Conservation (phyloP, 768 basidiomycete genomes). For the Russula ochroleuca region DNA sequence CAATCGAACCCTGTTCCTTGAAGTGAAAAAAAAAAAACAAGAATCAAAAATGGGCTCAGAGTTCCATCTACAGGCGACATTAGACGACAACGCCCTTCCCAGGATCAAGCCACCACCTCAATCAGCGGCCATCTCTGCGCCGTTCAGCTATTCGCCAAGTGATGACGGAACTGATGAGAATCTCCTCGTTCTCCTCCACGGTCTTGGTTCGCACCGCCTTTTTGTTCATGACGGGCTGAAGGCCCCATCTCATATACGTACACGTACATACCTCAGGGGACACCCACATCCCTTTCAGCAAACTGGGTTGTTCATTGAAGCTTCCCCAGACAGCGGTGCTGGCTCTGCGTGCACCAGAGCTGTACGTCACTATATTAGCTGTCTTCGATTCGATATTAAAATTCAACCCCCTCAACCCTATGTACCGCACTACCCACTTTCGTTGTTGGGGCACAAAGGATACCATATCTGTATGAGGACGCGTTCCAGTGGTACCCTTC, state of each 20-base stretch:
- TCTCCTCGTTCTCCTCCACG: constrained; percentile 77
- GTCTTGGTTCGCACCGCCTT: constrained; percentile 55
- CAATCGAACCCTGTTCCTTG: not conserved
- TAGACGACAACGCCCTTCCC: constrained; percentile 7
- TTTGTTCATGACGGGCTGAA: not conserved
- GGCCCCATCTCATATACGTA: not conserved
- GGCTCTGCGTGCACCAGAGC: constrained; percentile 73
- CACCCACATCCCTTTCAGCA: constrained; percentile 69
- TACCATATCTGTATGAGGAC: constrained; percentile 74
- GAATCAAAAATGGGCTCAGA: constrained; percentile 5
- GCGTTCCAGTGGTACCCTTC: constrained; percentile 86
- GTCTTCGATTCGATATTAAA: not conserved
- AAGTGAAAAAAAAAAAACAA: not conserved
- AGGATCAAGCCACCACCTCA: constrained; percentile 48
- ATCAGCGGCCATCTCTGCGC: constrained; percentile 44
- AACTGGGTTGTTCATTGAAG: constrained; percentile 65
- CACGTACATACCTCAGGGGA: constrained; percentile 52
- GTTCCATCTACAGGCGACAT: constrained; percentile 16
- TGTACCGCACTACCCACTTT: not conserved
- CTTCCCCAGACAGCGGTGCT: constrained; percentile 89
- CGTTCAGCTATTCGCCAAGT: constrained; percentile 66
- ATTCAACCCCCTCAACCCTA: not conserved
- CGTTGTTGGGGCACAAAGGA: constrained; percentile 39
- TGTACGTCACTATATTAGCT: constrained; percentile 43
- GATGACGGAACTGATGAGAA: constrained; percentile 86